These are phyloP conservation scores for Suillus bovinus DNA, from an alignment of 768 basidiomycete genomes.

Conservation along the genomic window DNA sequence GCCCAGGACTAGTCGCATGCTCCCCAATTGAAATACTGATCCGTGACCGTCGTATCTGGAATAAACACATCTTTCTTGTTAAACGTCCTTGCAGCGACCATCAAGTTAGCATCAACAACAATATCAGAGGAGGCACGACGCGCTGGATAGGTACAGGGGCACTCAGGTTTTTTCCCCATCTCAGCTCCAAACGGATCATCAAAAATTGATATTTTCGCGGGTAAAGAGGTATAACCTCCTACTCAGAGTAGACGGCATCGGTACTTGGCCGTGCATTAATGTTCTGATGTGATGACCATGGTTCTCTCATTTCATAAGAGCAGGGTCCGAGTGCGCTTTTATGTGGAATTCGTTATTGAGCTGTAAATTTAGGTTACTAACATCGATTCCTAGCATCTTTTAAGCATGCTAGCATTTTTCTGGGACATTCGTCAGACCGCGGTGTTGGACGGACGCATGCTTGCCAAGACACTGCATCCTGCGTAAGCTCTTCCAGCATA, in stretches of 20 bases:
- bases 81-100: constrained; percentile 22
- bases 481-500: constrained; percentile 33
- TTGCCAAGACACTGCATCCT: constrained; percentile 6
- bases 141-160: constrained; percentile 26
- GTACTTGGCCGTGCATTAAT: not conserved
- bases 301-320: not conserved
- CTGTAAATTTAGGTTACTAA: constrained; percentile 28
- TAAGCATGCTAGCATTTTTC: constrained; percentile 23
- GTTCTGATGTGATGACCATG: no score
- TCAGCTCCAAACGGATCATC: constrained; percentile 20
- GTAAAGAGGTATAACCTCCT: constrained; percentile 15
- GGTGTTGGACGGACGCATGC: not conserved
- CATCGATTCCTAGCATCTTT: constrained; percentile 7
- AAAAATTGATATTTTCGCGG: constrained; percentile 20
- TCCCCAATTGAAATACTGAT: no score
- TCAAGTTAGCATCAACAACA: not conserved
- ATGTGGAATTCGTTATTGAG: constrained; percentile 21
- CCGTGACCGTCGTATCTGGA: no score
- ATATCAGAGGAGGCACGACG: constrained; percentile 14
- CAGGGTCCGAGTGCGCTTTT: constrained; percentile 24
- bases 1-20: no score
- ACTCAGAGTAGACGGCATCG: constrained; percentile 20
- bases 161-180: constrained; percentile 29
- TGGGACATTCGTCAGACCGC: constrained; percentile 5
- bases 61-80: constrained; percentile 22